phyloP scores from a whole-genome alignment of 305 asterid species.

The Striga hermonthica region DNA sequence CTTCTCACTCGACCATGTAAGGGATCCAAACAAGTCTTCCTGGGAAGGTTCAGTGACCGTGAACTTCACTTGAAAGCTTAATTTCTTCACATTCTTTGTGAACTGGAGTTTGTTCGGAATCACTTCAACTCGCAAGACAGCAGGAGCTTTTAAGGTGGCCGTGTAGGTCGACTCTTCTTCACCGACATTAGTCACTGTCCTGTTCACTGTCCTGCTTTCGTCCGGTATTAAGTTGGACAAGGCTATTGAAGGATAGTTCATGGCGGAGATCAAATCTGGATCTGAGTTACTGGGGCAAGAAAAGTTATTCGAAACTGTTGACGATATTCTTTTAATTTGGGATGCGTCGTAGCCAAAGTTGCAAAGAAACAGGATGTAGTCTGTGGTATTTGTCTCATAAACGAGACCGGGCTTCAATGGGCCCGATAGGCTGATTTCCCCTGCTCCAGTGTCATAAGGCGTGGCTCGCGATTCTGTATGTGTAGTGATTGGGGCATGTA shows the following conservation, averaged over 20 bases:
- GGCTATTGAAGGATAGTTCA: slow-evolving; percentile 83
- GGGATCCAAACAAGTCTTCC: slow-evolving; percentile 56
- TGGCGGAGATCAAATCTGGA: slow-evolving; percentile 47
- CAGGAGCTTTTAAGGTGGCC: slow-evolving; percentile 41
- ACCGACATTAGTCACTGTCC: slow-evolving; percentile 65
- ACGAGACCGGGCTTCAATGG: slow-evolving; percentile 69
- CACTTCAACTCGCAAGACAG: slow-evolving; percentile 47
- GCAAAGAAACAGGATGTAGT: slow-evolving; percentile 61
- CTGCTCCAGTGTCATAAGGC: slow-evolving; percentile 65
- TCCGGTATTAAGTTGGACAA: slow-evolving; percentile 36
- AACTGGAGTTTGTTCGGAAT: slow-evolving; percentile 56
- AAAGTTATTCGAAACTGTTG: slow-evolving; percentile 42
- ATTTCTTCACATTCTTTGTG: slow-evolving; percentile 43
- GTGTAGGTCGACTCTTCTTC: slow-evolving; percentile 57
- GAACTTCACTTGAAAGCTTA: slow-evolving; percentile 58
- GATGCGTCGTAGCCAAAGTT: slow-evolving; percentile 44
- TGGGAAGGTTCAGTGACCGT: slow-evolving; percentile 7
- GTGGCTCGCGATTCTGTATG: slow-evolving; percentile 38
- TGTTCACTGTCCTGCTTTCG: slow-evolving; percentile 42
- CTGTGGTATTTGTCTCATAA: slow-evolving; percentile 53
- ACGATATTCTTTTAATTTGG: slow-evolving; percentile 45
- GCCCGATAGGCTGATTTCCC: slow-evolving; percentile 53
- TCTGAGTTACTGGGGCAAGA: slow-evolving; percentile 39
- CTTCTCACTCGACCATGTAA: slow-evolving; percentile 66
- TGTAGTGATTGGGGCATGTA: slow-evolving; percentile 40